A percentile compares a stretch with the other conserved stretches of the same genome.
Conservation (phyloP, 495 filamentous ascomycete genomes). For the Alectoria sarmentosa region DNA sequence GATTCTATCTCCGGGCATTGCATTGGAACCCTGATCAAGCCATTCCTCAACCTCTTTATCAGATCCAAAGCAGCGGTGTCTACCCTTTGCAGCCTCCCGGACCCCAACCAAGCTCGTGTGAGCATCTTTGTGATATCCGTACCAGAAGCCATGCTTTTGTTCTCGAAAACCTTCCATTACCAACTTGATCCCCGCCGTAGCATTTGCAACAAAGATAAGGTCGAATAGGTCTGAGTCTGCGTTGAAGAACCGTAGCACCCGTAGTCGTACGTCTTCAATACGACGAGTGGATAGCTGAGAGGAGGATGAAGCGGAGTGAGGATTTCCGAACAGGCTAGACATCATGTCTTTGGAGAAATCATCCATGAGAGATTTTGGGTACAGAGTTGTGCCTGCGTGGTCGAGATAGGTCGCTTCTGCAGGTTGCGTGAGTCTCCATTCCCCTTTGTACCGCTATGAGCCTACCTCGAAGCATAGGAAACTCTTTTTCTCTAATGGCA, state of each 20-base stretch:
- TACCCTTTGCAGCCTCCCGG: conserved; percentile 57
- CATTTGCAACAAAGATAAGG: conserved; percentile 85
- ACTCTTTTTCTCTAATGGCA: conserved; percentile 60
- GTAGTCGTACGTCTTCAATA: conserved; percentile 68
- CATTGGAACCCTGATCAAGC: conserved; percentile 39
- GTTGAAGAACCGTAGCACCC: conserved; percentile 71
- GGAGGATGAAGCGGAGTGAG: conserved; percentile 77
- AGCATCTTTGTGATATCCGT: conserved; percentile 73
- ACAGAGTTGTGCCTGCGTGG: conserved; percentile 83
- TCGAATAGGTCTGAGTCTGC: conserved; percentile 81
- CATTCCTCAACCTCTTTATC: conserved; percentile 64
- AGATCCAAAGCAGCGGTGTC: conserved; percentile 57
- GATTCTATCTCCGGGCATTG: conserved; percentile 24
- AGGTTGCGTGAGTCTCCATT: conserved; percentile 15
- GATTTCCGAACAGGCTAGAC: conserved; percentile 78
- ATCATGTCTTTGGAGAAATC: conserved; percentile 68
- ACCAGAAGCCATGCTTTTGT: conserved; percentile 61
- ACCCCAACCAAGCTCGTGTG: conserved; percentile 88
- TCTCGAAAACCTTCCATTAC: conserved; percentile 69
- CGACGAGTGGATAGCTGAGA: conserved; percentile 68
- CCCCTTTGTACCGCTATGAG: conserved; percentile 1
- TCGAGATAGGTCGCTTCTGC: conserved; percentile 78
- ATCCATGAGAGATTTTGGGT: conserved; percentile 75
- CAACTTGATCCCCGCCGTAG: conserved; percentile 85
- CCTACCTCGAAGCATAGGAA: conserved; percentile 76